Percentiles rank a stretch among this genome's conserved stretches.
Evolutionary conservation across 805 yeast species (phyloP).

Genomic region (Ogataea philodendri): DNA sequence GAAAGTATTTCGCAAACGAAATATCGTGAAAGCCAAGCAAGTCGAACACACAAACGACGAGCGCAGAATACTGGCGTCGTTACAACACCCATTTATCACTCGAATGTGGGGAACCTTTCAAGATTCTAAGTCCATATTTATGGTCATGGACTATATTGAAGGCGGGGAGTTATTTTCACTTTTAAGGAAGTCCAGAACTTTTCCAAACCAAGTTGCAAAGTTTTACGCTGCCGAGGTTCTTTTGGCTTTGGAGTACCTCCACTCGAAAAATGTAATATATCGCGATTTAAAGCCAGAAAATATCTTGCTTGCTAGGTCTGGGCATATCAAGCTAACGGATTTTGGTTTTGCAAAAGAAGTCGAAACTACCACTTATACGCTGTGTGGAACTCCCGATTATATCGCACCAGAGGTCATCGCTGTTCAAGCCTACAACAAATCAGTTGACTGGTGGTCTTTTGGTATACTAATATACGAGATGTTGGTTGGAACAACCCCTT

Average conservation of each 20-base stretch:
- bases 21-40: slow-evolving; percentile 60
- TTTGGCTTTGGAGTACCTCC: slow-evolving; percentile 56
- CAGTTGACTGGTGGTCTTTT: slow-evolving; percentile 66
- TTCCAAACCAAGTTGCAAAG: slow-evolving; percentile 63
- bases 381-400: slow-evolving; percentile 65
- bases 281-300: slow-evolving; percentile 64
- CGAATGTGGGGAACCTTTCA: slow-evolving; percentile 70
- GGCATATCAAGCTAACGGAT: slow-evolving; percentile 60
- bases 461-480: slow-evolving; percentile 60
- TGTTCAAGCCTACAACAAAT: slow-evolving; percentile 59
- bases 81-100: slow-evolving; percentile 59
- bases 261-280: slow-evolving; percentile 56
- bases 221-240: slow-evolving; percentile 63
- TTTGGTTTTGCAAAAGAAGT: slow-evolving; percentile 66
- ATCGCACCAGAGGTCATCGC: slow-evolving; percentile 68
- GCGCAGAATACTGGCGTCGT: slow-evolving; percentile 54
- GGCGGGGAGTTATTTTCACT: slow-evolving; percentile 61
- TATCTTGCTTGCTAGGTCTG: slow-evolving; percentile 55
- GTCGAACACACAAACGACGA: slow-evolving; percentile 66
- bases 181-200: slow-evolving; percentile 54
- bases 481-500: slow-evolving; percentile 62
- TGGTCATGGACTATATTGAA: slow-evolving; percentile 66
- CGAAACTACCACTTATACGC: slow-evolving; percentile 55
- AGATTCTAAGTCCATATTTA: slow-evolving; percentile 53
- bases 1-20: slow-evolving; percentile 54